Percentiles rank a stretch among this genome's conserved stretches.
Conservation (phyloP, 805 yeast genomes). For the Wickerhamiella occidentalis region DNA sequence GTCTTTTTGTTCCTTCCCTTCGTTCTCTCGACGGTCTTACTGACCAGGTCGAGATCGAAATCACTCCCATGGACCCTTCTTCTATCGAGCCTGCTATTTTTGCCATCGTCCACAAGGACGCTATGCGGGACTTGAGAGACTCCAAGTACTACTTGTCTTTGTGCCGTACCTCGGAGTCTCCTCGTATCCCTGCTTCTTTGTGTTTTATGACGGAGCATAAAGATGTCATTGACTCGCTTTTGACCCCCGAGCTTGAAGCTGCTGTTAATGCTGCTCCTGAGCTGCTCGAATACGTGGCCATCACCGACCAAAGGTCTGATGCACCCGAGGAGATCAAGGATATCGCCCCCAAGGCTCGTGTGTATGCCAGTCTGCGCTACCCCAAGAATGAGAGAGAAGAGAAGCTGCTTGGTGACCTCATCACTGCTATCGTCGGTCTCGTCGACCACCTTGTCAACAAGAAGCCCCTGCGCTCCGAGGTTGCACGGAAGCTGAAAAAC, state of each 20-base stretch:
- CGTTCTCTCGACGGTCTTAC: conserved; percentile 37
- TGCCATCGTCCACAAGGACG: conserved; percentile 73
- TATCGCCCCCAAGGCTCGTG: conserved; percentile 25
- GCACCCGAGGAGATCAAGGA: conserved; percentile 45
- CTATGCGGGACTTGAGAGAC: conserved; percentile 65
- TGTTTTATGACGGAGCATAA: conserved; percentile 84
- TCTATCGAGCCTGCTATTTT: conserved; percentile 60
- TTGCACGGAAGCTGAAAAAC: conserved; percentile 60
- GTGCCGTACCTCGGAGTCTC: conserved; percentile 67
- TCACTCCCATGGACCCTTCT: conserved; percentile 38
- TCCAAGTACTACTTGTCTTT: conserved; percentile 71
- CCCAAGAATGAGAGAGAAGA: conserved; percentile 41
- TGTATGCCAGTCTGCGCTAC: conserved; percentile 43
- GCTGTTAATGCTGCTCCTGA: conserved; percentile 35
- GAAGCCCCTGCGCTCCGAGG: conserved; percentile 53
- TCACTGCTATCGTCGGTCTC: conserved; percentile 45
- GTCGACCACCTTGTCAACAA: conserved; percentile 46
- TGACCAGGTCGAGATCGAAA: conserved; percentile 48
- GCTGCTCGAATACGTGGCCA: conserved; percentile 53
- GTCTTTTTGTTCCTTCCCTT: conserved; percentile 45
- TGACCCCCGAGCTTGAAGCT: conserved; percentile 36
- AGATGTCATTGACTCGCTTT: conserved; percentile 61
- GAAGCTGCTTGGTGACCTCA: conserved; percentile 37
- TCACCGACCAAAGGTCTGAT: conserved; percentile 72
- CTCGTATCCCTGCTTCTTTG: conserved; percentile 53